phyloP scores from a whole-genome alignment of 2,329 filamentous ascomycete species.

The Alternaria longipes region DNA sequence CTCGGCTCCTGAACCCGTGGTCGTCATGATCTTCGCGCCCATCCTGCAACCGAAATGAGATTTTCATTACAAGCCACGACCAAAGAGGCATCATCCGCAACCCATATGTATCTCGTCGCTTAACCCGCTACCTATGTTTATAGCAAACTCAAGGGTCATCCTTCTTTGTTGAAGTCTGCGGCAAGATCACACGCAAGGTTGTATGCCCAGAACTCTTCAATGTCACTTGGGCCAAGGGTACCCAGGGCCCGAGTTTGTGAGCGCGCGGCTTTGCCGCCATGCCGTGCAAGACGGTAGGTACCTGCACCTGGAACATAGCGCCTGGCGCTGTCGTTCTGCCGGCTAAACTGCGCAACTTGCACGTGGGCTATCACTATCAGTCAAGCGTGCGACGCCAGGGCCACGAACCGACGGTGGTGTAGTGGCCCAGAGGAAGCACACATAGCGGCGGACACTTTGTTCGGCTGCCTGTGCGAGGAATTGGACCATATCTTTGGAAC shows the following conservation, averaged over 20 bases:
- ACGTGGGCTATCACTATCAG: slow-evolving; percentile 33
- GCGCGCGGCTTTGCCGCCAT: slow-evolving; percentile 27
- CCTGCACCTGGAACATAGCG: slow-evolving; percentile 12
- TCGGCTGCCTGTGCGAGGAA: neutral
- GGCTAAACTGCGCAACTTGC: slow-evolving; percentile 31
- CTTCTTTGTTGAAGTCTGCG: neutral
- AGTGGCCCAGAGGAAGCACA: neutral
- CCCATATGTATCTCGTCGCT: slow-evolving; percentile 11
- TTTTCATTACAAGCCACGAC: slow-evolving; percentile 18
- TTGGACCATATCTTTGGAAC: neutral
- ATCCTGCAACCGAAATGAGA: slow-evolving; percentile 36
- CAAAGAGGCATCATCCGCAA: slow-evolving; percentile 20
- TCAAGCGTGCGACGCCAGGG: slow-evolving; percentile 22
- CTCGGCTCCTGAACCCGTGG: slow-evolving; percentile 12
- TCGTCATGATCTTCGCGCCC: slow-evolving; percentile 33
- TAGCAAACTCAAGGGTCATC: neutral
- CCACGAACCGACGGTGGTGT: slow-evolving; percentile 15
- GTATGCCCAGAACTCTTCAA: slow-evolving; percentile 1
- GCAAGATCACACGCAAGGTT: slow-evolving; percentile 2
- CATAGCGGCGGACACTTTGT: slow-evolving; percentile 6
- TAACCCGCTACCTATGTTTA: slow-evolving; percentile 7
- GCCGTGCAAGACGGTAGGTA: slow-evolving; percentile 22
- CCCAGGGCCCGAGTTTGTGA: slow-evolving; percentile 4
- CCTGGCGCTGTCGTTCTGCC: slow-evolving; percentile 17
- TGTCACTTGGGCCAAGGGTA: slow-evolving; percentile 12